These are phyloP conservation scores for Ogataea naganishii DNA, from an alignment of 805 yeast genomes.

Conservation along the genomic window DNA sequence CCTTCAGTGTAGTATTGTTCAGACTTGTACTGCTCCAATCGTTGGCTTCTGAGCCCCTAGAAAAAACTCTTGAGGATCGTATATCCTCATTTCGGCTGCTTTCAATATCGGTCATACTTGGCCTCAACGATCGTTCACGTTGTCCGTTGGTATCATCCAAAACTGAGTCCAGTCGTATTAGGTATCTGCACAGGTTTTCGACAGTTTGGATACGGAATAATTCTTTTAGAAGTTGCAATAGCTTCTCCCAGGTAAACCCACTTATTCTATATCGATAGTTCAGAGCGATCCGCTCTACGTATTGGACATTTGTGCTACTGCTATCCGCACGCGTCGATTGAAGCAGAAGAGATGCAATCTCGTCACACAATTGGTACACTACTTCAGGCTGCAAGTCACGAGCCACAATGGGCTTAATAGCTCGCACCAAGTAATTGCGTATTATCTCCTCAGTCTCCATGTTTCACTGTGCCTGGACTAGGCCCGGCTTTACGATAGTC, in stretches of 20 bases:
- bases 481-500: too few relatives aligned
- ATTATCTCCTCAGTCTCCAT: constrained; percentile 15
- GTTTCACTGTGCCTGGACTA: too few relatives aligned
- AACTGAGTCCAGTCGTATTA: constrained; percentile 13
- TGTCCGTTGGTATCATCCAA: not conserved
- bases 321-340: constrained; percentile 4
- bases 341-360: constrained; percentile 7
- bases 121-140: too few relatives aligned
- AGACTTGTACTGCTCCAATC: too few relatives aligned
- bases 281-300: constrained; percentile 5
- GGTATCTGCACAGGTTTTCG: constrained; percentile 13
- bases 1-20: too few relatives aligned
- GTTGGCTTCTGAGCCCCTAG: too few relatives aligned
- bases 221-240: constrained; percentile 14
- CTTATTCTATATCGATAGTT: constrained; percentile 5
- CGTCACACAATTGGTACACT: constrained; percentile 6
- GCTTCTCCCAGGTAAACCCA: constrained; percentile 8
- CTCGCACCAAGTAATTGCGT: constrained; percentile 12
- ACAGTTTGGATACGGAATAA: constrained; percentile 7
- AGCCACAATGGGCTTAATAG: constrained; percentile 9
- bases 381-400: constrained; percentile 8
- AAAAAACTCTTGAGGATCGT: too few relatives aligned
- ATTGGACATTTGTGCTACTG: constrained; percentile 3
- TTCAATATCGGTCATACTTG: too few relatives aligned
- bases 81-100: too few relatives aligned